Percentiles rank a stretch among this genome's conserved stretches.
Conservation (phyloP, 306 rosid genomes). For the Datisca glomerata region DNA sequence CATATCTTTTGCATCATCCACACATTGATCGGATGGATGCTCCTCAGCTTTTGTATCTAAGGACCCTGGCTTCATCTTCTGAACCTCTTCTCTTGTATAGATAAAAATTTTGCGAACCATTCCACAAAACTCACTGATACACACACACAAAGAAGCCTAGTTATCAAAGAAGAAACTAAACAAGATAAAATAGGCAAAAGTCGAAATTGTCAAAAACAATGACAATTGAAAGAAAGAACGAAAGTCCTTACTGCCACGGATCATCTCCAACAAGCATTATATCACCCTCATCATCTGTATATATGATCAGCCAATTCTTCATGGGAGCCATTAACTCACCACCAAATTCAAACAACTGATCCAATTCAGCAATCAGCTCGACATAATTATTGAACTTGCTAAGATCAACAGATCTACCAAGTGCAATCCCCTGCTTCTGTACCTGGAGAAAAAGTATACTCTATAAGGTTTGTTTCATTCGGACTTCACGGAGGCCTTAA, state of each 20-base stretch:
- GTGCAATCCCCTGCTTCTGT: slow-evolving; percentile 96
- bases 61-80: slow-evolving; percentile 79
- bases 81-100: slow-evolving; percentile 89
- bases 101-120: slow-evolving; percentile 87
- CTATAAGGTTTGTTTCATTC: too few relatives aligned
- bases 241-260: slow-evolving; percentile 88
- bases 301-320: slow-evolving; percentile 81
- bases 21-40: slow-evolving; percentile 31
- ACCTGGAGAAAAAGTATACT: slow-evolving; percentile 37
- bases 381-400: slow-evolving; percentile 64
- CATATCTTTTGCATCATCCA: slow-evolving; percentile 33
- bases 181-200: background rate
- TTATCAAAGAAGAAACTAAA: slow-evolving; percentile 2
- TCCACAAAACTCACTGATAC: slow-evolving; percentile 72
- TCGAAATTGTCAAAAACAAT: background rate
- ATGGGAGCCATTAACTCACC: slow-evolving; percentile 58
- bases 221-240: background rate
- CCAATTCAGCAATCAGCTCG: slow-evolving; percentile 70
- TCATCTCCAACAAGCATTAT: slow-evolving; percentile 99
- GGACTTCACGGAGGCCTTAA: background rate
- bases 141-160: background rate
- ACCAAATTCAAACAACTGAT: slow-evolving; percentile 66
- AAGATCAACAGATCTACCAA: slow-evolving; percentile 94
- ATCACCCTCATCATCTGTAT: slow-evolving; percentile 86
- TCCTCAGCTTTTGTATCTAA: slow-evolving; percentile 48